These are phyloP conservation scores for Colletotrichum abscissum DNA, from an alignment of 2,329 filamentous ascomycete genomes.

Conservation along the genomic window DNA sequence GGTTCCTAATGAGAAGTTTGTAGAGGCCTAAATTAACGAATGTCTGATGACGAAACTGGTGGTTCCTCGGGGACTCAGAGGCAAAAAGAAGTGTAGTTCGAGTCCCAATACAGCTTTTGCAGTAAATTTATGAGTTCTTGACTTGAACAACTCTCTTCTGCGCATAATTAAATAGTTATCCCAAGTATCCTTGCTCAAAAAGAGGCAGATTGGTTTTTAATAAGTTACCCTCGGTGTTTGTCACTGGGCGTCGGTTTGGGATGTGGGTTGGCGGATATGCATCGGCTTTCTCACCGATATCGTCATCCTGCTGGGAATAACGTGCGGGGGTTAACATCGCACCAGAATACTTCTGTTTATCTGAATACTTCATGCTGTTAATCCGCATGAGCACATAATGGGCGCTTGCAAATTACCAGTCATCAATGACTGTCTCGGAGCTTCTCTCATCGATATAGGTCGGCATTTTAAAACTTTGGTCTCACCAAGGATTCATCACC, in stretches of 20 bases:
- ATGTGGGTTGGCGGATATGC: neutral
- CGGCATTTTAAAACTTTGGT: no score
- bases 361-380: neutral
- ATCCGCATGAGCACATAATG: neutral
- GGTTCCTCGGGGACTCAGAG: no score
- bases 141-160: neutral
- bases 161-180: no score
- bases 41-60: no score
- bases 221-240: neutral
- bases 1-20: conserved; percentile 25
- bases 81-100: no score
- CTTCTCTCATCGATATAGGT: neutral
- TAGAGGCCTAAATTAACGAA: neutral
- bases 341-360: neutral
- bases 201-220: neutral
- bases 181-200: no score
- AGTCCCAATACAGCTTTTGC: neutral
- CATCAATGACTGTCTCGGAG: neutral
- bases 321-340: neutral
- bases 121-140: neutral
- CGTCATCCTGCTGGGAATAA: neutral
- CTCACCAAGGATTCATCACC: no score
- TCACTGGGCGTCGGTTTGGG: no score
- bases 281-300: conserved; percentile 25
- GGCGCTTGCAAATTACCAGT: neutral